Base-by-base conservation (phyloP, 129 eudicot genomes). In the Saussurea involucrata region DNA sequence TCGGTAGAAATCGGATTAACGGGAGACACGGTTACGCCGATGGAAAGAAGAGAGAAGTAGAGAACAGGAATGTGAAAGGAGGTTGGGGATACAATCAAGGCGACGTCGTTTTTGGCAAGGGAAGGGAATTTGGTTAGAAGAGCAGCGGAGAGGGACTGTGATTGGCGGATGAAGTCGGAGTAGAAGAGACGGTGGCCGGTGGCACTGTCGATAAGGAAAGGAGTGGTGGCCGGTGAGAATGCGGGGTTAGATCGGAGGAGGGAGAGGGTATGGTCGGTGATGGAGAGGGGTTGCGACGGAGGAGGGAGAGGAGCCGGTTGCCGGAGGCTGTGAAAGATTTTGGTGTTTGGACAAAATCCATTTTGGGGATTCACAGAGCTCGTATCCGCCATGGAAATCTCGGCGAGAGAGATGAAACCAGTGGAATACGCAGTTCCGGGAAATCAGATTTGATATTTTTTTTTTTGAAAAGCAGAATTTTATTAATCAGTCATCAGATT, bases 1-100 rank as follows among this genome's bases (percentile, higher is more conserved):
- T 63, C 49, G 28, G 97, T 80, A n/a, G 96, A 86, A 0, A 94
- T 63, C 24, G 98, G 98, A 24, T 91, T 94, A 0, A 88, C 92
- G 1, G 97, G 98, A 5, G 98, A 94, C 25, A 91, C 66, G 55
- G 76, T 83, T 71, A 89, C 80, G 75, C 93, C 91, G 4, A 94
- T 71, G 17, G 96, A 85, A 60, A 94, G 88, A 32, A 94, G 90
- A 12, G 98, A 73, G 78, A 94, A 87, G 77, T 91, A 94, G 65
- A 94, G 80, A 4, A 94, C 76, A 0, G 98, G 98, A 53, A 91
- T 58, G 65, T 83, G 87, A 28, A 87, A 10, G 33, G 97, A 87
- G 3, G 97, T 57, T 0, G 96, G 97, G 34, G 90, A 83, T 75
- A 91, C 25, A 28, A 94, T 74, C 25, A 94, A 72, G 1, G 96